A percentile compares a stretch with the other conserved stretches of the same genome.
These are phyloP conservation scores for Hypoxylon sp. DNA, from an alignment of 2,329 filamentous ascomycete genomes.

Conservation along the genomic window DNA sequence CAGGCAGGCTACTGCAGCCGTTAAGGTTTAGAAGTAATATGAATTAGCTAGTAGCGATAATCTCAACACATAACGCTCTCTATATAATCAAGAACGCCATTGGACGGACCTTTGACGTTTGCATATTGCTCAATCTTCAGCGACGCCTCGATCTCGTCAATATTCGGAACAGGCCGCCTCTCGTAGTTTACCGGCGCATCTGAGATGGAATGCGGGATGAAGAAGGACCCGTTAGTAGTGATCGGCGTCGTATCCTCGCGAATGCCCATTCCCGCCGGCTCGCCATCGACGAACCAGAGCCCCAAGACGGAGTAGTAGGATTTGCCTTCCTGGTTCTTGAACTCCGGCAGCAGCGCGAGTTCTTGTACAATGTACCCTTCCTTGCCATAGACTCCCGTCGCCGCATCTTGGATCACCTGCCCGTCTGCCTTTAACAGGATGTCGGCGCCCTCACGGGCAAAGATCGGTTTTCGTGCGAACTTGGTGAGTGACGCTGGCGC, in stretches of 20 bases:
- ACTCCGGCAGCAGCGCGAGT: conserved; percentile 22
- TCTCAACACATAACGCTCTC: conserved; percentile 14
- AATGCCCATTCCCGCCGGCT: conserved; percentile 19
- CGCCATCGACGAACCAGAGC: conserved; percentile 20
- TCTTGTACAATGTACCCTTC: conserved; percentile 22
- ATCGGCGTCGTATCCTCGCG: conserved; percentile 26
- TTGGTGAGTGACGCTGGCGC: conserved; percentile 9
- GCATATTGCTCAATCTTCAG: conserved; percentile 9
- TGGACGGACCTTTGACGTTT: neutral
- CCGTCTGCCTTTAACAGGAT: conserved; percentile 15
- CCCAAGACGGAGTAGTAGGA: conserved; percentile 17
- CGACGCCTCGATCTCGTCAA: conserved; percentile 20
- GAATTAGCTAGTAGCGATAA: neutral
- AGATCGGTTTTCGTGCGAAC: conserved; percentile 26
- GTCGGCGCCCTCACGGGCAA: conserved; percentile 22
- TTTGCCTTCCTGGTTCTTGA: conserved; percentile 4
- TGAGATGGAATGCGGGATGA: conserved; percentile 24
- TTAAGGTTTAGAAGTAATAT: neutral
- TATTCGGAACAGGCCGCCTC: conserved; percentile 8
- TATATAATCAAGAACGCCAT: conserved; percentile 21
- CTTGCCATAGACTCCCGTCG: conserved; percentile 14
- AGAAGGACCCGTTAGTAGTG: conserved; percentile 17
- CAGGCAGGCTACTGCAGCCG: neutral
- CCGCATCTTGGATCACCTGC: conserved; percentile 11
- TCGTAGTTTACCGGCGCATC: conserved; percentile 16